Percentiles rank a stretch among this genome's conserved stretches.
These are phyloP conservation scores for Babesia bovis DNA, from an alignment of 169 alveolate species.

Conservation along the genomic window DNA sequence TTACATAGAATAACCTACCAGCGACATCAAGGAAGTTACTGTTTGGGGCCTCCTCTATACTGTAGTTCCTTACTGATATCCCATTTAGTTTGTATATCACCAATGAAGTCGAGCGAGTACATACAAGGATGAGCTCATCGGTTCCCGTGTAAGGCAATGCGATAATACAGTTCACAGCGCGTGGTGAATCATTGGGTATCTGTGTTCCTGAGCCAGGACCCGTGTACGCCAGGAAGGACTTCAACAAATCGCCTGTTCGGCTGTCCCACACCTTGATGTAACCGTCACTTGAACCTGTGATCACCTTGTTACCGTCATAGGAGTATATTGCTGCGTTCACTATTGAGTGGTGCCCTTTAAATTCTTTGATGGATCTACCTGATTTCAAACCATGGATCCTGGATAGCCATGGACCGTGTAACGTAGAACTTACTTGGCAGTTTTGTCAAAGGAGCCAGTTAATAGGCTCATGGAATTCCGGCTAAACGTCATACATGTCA, in stretches of 20 bases:
- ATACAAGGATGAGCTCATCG: conserved; percentile 71
- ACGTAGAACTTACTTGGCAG: conserved; percentile 66
- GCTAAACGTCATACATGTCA: conserved; percentile 79
- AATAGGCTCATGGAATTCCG: conserved; percentile 77
- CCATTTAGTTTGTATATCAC: conserved; percentile 73
- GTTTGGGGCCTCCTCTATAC: conserved; percentile 45
- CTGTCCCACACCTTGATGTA: conserved; percentile 75
- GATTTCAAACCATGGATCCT: conserved; percentile 77
- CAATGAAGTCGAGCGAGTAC: conserved; percentile 71
- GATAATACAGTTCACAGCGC: conserved; percentile 41
- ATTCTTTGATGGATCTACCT: conserved; percentile 69
- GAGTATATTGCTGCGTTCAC: conserved; percentile 72
- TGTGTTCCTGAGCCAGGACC: conserved; percentile 35
- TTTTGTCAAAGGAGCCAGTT: conserved; percentile 80
- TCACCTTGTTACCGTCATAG: conserved; percentile 70
- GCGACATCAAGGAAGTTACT: conserved; percentile 53
- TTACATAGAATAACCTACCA: conserved; percentile 18
- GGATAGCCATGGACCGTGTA: background rate
- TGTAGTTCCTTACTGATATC: conserved; percentile 60
- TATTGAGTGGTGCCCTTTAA: conserved; percentile 71
- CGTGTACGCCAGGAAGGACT: conserved; percentile 70
- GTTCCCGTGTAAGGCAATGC: conserved; percentile 45
- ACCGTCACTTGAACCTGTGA: conserved; percentile 79
- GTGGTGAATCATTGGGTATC: conserved; percentile 20
- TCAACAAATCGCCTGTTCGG: conserved; percentile 69